phyloP scores from a whole-genome alignment of 176 grass and related monocot genomes.

The Oryza glumipatula region DNA sequence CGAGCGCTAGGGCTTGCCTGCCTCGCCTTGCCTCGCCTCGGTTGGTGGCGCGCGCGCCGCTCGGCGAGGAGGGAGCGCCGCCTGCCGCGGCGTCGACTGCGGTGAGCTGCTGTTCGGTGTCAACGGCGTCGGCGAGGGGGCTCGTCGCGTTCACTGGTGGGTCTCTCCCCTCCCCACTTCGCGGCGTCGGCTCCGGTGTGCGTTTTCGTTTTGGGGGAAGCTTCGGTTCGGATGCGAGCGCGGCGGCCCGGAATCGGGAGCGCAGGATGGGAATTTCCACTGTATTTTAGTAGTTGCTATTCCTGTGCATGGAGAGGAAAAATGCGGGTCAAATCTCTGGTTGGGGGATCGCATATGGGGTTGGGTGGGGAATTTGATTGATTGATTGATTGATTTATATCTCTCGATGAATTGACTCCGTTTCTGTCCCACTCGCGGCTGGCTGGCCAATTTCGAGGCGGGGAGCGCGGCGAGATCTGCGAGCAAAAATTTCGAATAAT shows the following conservation, averaged over 20 bases:
- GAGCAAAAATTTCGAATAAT: constrained; percentile 35
- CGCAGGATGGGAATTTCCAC: not conserved
- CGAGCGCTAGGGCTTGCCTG: constrained; percentile 21
- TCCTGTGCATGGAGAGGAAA: constrained; percentile 19
- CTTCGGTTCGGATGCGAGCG: not conserved
- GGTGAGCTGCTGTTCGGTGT: not conserved
- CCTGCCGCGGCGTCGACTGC: not conserved
- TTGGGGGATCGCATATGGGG: constrained; percentile 3
- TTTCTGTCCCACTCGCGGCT: constrained; percentile 23
- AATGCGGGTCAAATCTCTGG: constrained; percentile 41
- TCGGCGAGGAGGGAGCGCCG: not conserved
- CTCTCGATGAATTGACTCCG: not conserved
- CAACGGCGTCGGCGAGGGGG: not conserved
- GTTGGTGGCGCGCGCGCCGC: not conserved
- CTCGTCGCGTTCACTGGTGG: constrained; percentile 25
- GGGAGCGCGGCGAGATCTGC: constrained; percentile 51
- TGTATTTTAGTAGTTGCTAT: not conserved
- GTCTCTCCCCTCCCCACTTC: not conserved
- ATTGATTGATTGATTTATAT: not conserved
- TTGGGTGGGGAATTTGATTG: not conserved
- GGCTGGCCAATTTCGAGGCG: constrained; percentile 21
- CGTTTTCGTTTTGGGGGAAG: not conserved
- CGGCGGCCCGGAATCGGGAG: not conserved
- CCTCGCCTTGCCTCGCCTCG: not conserved
- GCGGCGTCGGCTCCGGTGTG: not conserved